phyloP scores from a whole-genome alignment of 2,329 filamentous ascomycete species.

The Fusarium setosum region DNA sequence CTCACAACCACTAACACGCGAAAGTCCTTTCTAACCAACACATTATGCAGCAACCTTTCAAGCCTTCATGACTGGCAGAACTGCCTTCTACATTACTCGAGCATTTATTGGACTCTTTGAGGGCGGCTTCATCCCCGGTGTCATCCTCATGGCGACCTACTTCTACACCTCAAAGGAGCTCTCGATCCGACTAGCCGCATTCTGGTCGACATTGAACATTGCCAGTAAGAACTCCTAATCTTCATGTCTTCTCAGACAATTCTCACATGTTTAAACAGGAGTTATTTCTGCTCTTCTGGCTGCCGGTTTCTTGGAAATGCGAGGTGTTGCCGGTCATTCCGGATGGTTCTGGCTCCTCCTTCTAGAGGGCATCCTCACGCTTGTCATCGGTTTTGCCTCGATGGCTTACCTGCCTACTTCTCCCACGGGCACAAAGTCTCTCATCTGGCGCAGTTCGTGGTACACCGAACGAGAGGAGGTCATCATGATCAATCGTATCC shows the following conservation, averaged over 20 bases:
- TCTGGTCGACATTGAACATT: conserved; percentile 69
- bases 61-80: conserved; percentile 60
- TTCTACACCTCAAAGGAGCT: conserved; percentile 79
- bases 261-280: conserved; percentile 48
- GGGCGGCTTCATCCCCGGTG: conserved; percentile 69
- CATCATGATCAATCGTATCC: conserved; percentile 73
- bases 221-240: conserved; percentile 40
- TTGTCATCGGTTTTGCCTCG: conserved; percentile 63
- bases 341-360: conserved; percentile 68
- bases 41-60: conserved; percentile 54
- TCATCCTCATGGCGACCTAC: conserved; percentile 75
- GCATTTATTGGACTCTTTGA: conserved; percentile 65
- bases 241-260: conserved; percentile 40
- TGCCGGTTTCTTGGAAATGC: conserved; percentile 60
- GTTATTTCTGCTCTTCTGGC: conserved; percentile 61
- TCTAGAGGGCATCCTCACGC: conserved; percentile 57
- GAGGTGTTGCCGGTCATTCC: conserved; percentile 57
- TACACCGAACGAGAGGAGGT: conserved; percentile 75
- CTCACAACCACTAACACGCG: background rate
- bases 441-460: conserved; percentile 72
- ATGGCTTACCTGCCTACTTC: conserved; percentile 72
- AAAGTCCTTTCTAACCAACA: conserved; percentile 45
- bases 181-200: conserved; percentile 73
- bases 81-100: conserved; percentile 62
- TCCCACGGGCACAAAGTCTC: conserved; percentile 72